These are phyloP conservation scores for Gillenia trifoliata DNA, from an alignment of 306 rosid genomes.

Conservation along the genomic window DNA sequence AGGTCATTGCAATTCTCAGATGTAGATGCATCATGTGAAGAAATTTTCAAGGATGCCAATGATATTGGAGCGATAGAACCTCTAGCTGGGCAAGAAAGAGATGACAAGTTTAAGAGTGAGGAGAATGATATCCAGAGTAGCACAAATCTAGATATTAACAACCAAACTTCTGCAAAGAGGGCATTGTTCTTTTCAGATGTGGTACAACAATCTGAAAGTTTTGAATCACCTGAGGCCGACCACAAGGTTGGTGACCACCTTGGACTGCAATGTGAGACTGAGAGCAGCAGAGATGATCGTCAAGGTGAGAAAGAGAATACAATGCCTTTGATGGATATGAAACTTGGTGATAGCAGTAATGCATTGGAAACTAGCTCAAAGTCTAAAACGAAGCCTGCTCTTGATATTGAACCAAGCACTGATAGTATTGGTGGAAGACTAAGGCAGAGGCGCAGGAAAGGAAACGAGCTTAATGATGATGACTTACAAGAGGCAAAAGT, in stretches of 20 bases:
- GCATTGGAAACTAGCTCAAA: constrained; percentile 3
- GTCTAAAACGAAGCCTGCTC: not conserved
- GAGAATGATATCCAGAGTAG: constrained; percentile 1
- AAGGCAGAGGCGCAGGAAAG: constrained; percentile 9
- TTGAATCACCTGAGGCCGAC: constrained; percentile 15
- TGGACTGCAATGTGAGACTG: constrained; percentile 13
- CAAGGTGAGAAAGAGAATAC: constrained; percentile 10
- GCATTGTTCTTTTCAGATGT: constrained; percentile 38
- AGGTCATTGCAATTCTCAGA: constrained; percentile 56
- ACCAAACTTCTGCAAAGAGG: constrained; percentile 43
- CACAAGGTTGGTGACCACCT: constrained; percentile 11
- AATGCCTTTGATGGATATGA: not conserved
- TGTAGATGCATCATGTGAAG: constrained; percentile 17
- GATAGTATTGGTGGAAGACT: constrained; percentile 34
- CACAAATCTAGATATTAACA: constrained; percentile 5
- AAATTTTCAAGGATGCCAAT: constrained; percentile 29
- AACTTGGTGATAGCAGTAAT: not conserved
- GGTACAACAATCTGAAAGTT: constrained; percentile 19
- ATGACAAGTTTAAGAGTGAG: constrained; percentile 16
- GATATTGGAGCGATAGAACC: constrained; percentile 16
- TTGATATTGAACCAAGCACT: not conserved
- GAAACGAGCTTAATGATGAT: not conserved
- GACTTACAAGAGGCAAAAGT: not conserved
- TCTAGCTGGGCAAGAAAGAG: constrained; percentile 23
- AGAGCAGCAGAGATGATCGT: not conserved